These are phyloP conservation scores for Anastatica hierochuntica DNA, from an alignment of 345 rosid genomes.

Conservation along the genomic window DNA sequence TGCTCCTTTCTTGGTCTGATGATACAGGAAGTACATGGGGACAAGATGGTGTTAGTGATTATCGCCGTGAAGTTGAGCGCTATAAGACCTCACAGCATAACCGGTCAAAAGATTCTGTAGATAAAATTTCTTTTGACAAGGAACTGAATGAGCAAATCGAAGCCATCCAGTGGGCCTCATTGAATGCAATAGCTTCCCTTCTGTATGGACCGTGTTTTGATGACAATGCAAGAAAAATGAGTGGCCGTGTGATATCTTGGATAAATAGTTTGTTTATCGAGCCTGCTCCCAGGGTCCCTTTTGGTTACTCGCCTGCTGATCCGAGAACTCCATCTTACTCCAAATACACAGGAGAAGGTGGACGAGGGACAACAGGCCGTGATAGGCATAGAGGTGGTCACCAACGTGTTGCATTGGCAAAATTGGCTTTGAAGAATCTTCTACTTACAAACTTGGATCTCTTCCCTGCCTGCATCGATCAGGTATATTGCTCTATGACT, in stretches of 20 bases:
- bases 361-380: slow-evolving; percentile 74
- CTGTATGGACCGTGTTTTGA: slow-evolving; percentile 96
- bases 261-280: slow-evolving; percentile 93
- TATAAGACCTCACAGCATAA: slow-evolving; percentile 85
- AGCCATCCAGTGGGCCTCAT: slow-evolving; percentile 95
- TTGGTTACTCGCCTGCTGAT: slow-evolving; percentile 95
- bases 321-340: slow-evolving; percentile 87
- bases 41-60: slow-evolving; percentile 73
- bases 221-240: slow-evolving; percentile 98
- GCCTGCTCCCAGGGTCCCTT: slow-evolving; percentile 89
- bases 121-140: slow-evolving; percentile 87
- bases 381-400: slow-evolving; percentile 81
- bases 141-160: slow-evolving; percentile 87
- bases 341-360: slow-evolving; percentile 77
- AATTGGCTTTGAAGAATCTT: slow-evolving; percentile 90
- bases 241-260: slow-evolving; percentile 94
- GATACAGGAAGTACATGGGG: slow-evolving; percentile 80
- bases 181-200: slow-evolving; percentile 97
- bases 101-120: slow-evolving; percentile 89
- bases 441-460: slow-evolving; percentile 94
- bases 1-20: slow-evolving; percentile 88
- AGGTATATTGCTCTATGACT: slow-evolving; percentile 42
- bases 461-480: slow-evolving; percentile 96
- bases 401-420: slow-evolving; percentile 87
- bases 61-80: slow-evolving; percentile 96